Percentiles rank a stretch among this genome's conserved stretches.
Evolutionary conservation across 2,329 filamentous ascomycete species (phyloP).

Genomic region (Orbilia ellipsospora): DNA sequence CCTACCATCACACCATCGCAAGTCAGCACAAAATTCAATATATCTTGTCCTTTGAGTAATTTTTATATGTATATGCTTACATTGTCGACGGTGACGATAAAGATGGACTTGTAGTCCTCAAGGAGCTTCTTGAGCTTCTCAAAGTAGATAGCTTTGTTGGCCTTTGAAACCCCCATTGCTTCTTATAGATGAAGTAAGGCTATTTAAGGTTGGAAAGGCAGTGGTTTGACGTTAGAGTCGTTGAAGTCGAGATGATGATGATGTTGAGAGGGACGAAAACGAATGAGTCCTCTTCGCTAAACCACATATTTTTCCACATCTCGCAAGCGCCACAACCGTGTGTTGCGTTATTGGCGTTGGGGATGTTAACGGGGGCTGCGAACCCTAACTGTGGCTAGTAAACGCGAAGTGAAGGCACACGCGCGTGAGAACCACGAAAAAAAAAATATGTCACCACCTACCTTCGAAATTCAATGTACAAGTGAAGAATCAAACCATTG

Average conservation of each 20-base stretch:
- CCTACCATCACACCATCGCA: constrained; percentile 40
- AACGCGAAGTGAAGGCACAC: no score
- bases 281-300: no score
- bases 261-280: background rate
- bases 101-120: constrained; percentile 96
- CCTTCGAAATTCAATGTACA: no score
- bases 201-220: constrained; percentile 85
- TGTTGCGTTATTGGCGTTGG: no score
- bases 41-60: background rate
- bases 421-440: no score
- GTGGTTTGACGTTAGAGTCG: constrained; percentile 21
- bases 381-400: no score
- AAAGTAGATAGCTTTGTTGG: constrained; percentile 97
- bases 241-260: background rate
- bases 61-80: constrained; percentile 66
- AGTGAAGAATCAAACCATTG: no score
- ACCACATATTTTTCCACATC: no score
- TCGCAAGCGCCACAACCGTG: no score
- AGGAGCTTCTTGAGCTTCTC: constrained; percentile 99
- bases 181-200: constrained; percentile 94
- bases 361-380: no score
- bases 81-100: constrained; percentile 99
- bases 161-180: constrained; percentile 93
- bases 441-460: no score
- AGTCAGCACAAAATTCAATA: background rate